Evolutionary conservation across 2,329 filamentous ascomycete species (phyloP).

Genomic region (Aaosphaeria pasadenensis): DNA sequence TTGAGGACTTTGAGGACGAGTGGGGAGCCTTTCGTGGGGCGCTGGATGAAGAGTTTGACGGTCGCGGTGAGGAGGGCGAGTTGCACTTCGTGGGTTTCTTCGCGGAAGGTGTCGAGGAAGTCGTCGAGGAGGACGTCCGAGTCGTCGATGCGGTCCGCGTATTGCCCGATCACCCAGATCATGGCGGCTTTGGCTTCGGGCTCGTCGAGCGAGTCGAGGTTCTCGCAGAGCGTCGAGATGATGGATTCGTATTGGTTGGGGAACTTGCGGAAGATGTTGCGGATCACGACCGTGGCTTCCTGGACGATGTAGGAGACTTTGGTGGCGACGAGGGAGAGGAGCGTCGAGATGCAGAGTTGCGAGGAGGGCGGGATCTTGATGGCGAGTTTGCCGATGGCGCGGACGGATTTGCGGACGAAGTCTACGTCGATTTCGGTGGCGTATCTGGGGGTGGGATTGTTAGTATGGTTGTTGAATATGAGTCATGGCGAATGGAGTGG

Average conservation of each 20-base stretch:
- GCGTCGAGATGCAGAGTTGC: constrained; percentile 82
- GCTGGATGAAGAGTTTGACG: constrained; percentile 96
- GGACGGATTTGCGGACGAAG: constrained; percentile 95
- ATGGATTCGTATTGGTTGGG: constrained; percentile 98
- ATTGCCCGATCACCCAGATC: constrained; percentile 99
- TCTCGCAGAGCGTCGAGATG: constrained; percentile 91
- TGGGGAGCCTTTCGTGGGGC: constrained; percentile 89
- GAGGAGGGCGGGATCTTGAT: constrained; percentile 98
- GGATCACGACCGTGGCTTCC: constrained; percentile 96
- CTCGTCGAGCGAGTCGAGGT: constrained; percentile 93
- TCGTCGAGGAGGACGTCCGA: constrained; percentile 91
- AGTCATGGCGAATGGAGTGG: too few species aligned
- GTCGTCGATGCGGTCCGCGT: constrained; percentile 96
- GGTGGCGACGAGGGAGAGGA: constrained; percentile 92
- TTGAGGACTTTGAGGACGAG: constrained; percentile 93
- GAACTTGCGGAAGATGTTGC: constrained; percentile 99
- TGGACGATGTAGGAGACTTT: constrained; percentile 99
- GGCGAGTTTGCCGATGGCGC: constrained; percentile 94
- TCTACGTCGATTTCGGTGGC: constrained; percentile 98
- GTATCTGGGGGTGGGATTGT: constrained; percentile 52
- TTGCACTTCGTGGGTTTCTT: constrained; percentile 94
- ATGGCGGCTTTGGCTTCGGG: constrained; percentile 97
- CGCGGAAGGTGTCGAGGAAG: constrained; percentile 88
- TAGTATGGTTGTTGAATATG: constrained; percentile 7
- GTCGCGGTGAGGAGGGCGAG: constrained; percentile 91